Percentiles rank a stretch among this genome's conserved stretches.
Evolutionary conservation across 1,139 yeast genomes (phyloP).

Genomic region (Saccharomyces hybrid): DNA sequence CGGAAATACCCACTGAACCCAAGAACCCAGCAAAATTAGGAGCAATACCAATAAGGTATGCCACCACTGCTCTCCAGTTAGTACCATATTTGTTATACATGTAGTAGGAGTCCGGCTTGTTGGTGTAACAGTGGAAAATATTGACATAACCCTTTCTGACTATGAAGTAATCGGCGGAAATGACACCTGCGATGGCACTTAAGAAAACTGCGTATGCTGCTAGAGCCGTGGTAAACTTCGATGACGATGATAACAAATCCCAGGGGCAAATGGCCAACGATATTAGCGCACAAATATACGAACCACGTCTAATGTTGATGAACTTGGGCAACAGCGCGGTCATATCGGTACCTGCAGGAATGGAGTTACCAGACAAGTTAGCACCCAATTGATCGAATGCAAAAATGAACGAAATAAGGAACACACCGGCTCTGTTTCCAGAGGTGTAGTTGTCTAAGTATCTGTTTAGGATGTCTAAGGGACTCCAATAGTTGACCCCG

Average conservation of each 20-base stretch:
- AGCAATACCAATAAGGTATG: conserved; percentile 64
- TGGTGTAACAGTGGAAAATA: conserved; percentile 56
- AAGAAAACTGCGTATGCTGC: conserved; percentile 82
- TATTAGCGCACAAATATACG: conserved; percentile 69
- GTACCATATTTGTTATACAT: conserved; percentile 55
- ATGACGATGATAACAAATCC: conserved; percentile 69
- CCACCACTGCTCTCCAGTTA: conserved; percentile 75
- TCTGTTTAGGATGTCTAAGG: conserved; percentile 62
- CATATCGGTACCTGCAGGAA: conserved; percentile 86
- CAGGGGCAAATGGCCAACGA: conserved; percentile 82
- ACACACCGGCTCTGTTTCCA: conserved; percentile 83
- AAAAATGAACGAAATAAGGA: conserved; percentile 66
- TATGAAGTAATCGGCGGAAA: conserved; percentile 67
- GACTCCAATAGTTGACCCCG: conserved; percentile 74
- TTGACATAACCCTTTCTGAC: conserved; percentile 65
- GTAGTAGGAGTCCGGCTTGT: conserved; percentile 41
- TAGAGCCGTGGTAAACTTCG: conserved; percentile 74
- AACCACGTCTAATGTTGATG: conserved; percentile 76
- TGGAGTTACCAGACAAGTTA: conserved; percentile 79
- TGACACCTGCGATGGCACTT: conserved; percentile 80
- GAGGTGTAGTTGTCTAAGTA: conserved; percentile 54
- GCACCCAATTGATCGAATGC: conserved; percentile 84
- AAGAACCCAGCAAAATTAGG: conserved; percentile 86
- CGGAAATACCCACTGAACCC: conserved; percentile 57
- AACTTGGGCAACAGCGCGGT: conserved; percentile 75